A percentile compares a stretch with the other conserved stretches of the same genome.
Conservation (phyloP, 2,329 filamentous ascomycete genomes). For the Sporothrix luriei region DNA sequence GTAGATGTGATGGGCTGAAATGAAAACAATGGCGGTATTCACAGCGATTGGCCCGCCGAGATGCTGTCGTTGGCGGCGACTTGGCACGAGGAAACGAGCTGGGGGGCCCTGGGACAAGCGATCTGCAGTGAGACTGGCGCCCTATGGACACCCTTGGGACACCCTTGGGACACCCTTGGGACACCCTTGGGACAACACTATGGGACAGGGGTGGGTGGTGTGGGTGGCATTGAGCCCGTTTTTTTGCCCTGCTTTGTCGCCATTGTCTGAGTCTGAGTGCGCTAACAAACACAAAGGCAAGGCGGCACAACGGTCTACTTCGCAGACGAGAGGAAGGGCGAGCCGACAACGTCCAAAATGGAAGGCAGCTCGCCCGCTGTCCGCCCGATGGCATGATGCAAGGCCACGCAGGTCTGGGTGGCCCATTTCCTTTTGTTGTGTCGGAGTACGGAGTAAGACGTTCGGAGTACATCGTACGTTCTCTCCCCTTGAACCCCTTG, state of each 20-base stretch:
- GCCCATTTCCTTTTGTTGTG: neutral
- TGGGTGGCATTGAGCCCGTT: too few species aligned
- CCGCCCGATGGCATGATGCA: neutral
- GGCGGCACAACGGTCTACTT: slow-evolving; percentile 16
- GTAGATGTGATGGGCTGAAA: too few species aligned
- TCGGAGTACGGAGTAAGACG: too few species aligned
- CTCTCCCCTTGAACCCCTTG: too few species aligned
- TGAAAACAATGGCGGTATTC: neutral
- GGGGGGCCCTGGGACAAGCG: neutral
- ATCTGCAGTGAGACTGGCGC: slow-evolving; percentile 18
- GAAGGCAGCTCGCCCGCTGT: neutral
- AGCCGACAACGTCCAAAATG: neutral
- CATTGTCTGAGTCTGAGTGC: neutral
- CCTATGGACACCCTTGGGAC: too few species aligned
- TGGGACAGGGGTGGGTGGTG: neutral
- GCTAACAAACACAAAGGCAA: neutral
- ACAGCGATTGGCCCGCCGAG: neutral
- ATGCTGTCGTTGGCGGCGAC: too few species aligned
- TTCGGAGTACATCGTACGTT: neutral
- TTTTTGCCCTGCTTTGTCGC: too few species aligned
- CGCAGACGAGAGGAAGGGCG: slow-evolving; percentile 3
- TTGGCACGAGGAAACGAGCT: too few species aligned
- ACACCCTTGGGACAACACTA: too few species aligned
- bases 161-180: too few species aligned
- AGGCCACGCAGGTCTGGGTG: neutral